Base-by-base conservation (phyloP, 2,329 filamentous ascomycete species). In the Pseudogymnoascus sp. region DNA sequence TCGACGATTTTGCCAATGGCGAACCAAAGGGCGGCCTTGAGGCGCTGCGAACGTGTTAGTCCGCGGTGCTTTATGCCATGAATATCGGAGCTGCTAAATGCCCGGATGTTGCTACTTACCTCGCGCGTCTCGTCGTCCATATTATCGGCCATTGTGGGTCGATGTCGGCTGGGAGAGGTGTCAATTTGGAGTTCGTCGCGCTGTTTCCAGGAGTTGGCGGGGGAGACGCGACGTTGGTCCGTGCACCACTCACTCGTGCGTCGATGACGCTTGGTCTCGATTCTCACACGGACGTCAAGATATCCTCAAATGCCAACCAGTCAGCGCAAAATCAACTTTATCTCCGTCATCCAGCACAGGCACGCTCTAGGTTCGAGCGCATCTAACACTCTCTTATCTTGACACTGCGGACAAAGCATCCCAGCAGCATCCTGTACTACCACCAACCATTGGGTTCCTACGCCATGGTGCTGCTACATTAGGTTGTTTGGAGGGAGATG, bases 1-100 rank as follows among this genome's bases (percentile, higher is more conserved):
- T 97, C 92, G 64, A 96, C 89, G 62, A 95, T 92, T 71, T 90
- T 88, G 65, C 90, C 89, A 62, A 95, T 82, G 21, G 85, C 82
- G 69, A 87, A 87, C 90, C 90, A 95, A 21, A 95, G 82, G 12
- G 89, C 88, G 34, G 88, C 84, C 77, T 95, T 95, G 67, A 94
- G 82, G 64, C 86, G 85, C 86, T 96, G 65, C 7, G 38, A 38
- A 9, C 23, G 23, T 2, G 41, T 15, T 18, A 28, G 23, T 39
- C 60, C 23, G 30, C 8, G 1, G 28, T 33, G 3, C 12, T 15
- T 18, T 23, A 4, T 19, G 13, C 9, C 26, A n/a, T 15, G 33
- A 26, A 38, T 21, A 7, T 3, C n/a, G 13, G 7, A 34, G 12
- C 26, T 7, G n/a, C 37, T 19, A 5, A 41, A 57, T 59, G 10